A percentile compares a stretch with the other conserved stretches of the same genome.
Evolutionary conservation across 805 yeast genomes (phyloP).

Genomic region (Kazachstania bromeliacearum): DNA sequence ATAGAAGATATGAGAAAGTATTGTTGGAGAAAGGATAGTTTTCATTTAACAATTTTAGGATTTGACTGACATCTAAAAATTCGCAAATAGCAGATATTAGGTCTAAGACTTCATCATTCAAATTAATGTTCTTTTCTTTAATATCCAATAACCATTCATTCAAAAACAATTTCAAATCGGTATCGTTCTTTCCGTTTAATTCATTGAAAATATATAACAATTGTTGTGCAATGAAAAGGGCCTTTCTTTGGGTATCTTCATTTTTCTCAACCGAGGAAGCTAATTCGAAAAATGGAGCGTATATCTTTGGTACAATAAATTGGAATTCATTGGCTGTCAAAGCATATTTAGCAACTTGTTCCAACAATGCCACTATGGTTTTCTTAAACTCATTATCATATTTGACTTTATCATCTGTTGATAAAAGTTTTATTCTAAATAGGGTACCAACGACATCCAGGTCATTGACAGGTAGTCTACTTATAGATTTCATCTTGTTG

Average conservation of each 20-base stretch:
- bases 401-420: constrained; percentile 18
- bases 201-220: constrained; percentile 1
- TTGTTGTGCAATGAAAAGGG: constrained; percentile 3
- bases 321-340: constrained; percentile 5
- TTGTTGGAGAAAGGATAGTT: not conserved
- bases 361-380: constrained; percentile 31
- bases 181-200: not conserved
- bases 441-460: constrained; percentile 42
- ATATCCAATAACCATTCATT: not conserved
- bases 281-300: constrained; percentile 5
- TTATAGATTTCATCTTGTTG: constrained; percentile 18
- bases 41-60: not conserved
- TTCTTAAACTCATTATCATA: constrained; percentile 17
- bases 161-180: not conserved
- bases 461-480: constrained; percentile 36
- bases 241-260: not conserved
- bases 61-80: not conserved
- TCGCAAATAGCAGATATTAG: not conserved
- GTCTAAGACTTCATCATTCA: not conserved
- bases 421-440: constrained; percentile 30
- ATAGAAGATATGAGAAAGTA: not conserved
- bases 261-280: not conserved
- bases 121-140: not conserved
- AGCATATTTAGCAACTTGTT: constrained; percentile 38
- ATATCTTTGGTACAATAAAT: constrained; percentile 4